Evolutionary conservation across 2,329 filamentous ascomycete species (phyloP).

Genomic region (Ceratocystis huliohia): DNA sequence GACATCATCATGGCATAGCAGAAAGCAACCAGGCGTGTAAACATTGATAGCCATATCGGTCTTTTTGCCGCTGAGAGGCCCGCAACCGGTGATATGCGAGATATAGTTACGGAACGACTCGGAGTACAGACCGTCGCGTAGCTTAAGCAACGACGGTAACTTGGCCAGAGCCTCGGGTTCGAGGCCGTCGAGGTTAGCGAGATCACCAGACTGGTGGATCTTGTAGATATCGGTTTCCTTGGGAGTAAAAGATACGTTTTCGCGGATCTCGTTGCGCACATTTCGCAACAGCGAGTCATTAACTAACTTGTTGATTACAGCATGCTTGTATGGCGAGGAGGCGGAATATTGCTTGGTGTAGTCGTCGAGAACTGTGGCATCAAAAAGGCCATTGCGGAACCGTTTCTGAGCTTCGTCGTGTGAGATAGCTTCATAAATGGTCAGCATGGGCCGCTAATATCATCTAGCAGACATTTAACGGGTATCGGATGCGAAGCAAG

Average conservation of each 20-base stretch:
- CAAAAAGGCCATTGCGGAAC: constrained; percentile 56
- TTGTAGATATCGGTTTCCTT: constrained; percentile 99
- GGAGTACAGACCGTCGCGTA: constrained; percentile 94
- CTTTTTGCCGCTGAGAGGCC: constrained; percentile 79
- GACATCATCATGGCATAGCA: constrained; percentile 95
- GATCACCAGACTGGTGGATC: constrained; percentile 95
- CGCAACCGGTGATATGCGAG: constrained; percentile 71
- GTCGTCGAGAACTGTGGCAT: constrained; percentile 41
- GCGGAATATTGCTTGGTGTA: constrained; percentile 51
- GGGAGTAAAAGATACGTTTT: constrained; percentile 87
- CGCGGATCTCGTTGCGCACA: constrained; percentile 78
- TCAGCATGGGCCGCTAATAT: not conserved
- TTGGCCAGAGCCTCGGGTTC: constrained; percentile 74
- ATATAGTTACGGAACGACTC: constrained; percentile 79
- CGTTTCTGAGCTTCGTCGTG: constrained; percentile 35
- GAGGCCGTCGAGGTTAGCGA: constrained; percentile 90
- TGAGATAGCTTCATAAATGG: constrained; percentile 15
- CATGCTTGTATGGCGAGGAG: constrained; percentile 74
- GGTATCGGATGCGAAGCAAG: constrained; percentile 17
- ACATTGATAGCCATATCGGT: constrained; percentile 99
- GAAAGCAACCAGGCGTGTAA: constrained; percentile 89
- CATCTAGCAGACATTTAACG: constrained; percentile 11
- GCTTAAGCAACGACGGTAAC: constrained; percentile 73
- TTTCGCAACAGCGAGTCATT: constrained; percentile 68
- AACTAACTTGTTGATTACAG: constrained; percentile 72